Conservation (phyloP, 2,329 filamentous ascomycete genomes). For the Alternaria atra region DNA sequence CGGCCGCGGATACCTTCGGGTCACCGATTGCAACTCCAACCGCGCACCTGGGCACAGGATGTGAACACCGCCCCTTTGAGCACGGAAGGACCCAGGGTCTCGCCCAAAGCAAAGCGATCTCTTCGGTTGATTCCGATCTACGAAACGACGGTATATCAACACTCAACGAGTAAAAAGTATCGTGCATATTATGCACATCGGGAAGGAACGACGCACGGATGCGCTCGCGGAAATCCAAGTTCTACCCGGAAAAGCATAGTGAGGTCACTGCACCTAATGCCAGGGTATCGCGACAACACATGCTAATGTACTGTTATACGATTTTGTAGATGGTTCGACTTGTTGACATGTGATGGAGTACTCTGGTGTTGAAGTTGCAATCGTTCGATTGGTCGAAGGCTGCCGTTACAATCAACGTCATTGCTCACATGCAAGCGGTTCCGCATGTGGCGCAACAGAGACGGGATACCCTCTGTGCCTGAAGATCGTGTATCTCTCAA, state of each 20-base stretch:
- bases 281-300: constrained; percentile 7
- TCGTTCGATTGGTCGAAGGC: constrained; percentile 9
- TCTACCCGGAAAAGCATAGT: constrained; percentile 10
- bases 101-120: constrained; percentile 2
- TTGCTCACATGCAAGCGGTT: constrained; percentile 16
- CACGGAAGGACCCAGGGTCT: constrained; percentile 3
- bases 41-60: constrained; percentile 14
- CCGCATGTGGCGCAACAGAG: constrained; percentile 19
- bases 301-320: constrained; percentile 9
- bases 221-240: constrained; percentile 2
- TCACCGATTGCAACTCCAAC: neutral
- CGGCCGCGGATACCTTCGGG: constrained; percentile 28
- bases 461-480: constrained; percentile 18
- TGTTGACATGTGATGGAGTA: constrained; percentile 10
- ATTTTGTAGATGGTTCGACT: neutral
- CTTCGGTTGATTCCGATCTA: constrained; percentile 1
- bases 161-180: constrained; percentile 9
- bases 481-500: constrained; percentile 15
- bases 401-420: constrained; percentile 20
- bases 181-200: constrained; percentile 4
- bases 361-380: constrained; percentile 12
- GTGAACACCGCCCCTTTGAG: constrained; percentile 7
- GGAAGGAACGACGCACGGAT: constrained; percentile 17
- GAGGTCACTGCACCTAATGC: constrained; percentile 15
- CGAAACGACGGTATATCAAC: constrained; percentile 11